Percentiles rank a stretch among this genome's conserved stretches.
phyloP scores from a whole-genome alignment of 1,139 yeast species.

The Martiniozyma asiatica region DNA sequence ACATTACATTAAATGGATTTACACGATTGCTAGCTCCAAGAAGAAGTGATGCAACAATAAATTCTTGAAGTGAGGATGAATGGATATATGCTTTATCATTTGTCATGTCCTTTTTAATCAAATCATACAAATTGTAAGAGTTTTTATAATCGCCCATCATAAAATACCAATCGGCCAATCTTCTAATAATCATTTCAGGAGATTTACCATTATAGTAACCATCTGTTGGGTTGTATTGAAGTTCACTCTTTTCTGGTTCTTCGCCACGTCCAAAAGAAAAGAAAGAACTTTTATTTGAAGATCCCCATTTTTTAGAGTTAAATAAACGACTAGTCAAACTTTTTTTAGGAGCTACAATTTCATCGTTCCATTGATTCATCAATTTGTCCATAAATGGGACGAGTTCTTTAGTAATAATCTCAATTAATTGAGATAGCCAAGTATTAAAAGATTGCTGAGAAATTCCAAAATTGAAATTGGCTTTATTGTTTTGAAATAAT shows the following conservation, averaged over 20 bases:
- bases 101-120: slow-evolving; percentile 66
- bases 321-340: slow-evolving; percentile 67
- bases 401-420: slow-evolving; percentile 43
- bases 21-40: slow-evolving; percentile 58
- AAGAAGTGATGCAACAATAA: slow-evolving; percentile 65
- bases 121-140: slow-evolving; percentile 76
- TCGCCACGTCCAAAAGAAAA: slow-evolving; percentile 20
- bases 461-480: no score
- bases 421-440: slow-evolving; percentile 35
- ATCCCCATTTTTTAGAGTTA: slow-evolving; percentile 39
- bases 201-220: slow-evolving; percentile 45
- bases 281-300: slow-evolving; percentile 18
- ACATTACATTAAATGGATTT: slow-evolving; percentile 14
- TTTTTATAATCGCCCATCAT: slow-evolving; percentile 80
- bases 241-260: slow-evolving; percentile 4
- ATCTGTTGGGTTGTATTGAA: slow-evolving; percentile 14
- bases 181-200: slow-evolving; percentile 66
- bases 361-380: slow-evolving; percentile 68
- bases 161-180: slow-evolving; percentile 85
- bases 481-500: no score
- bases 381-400: slow-evolving; percentile 74
- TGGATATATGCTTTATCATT: slow-evolving; percentile 76
- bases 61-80: slow-evolving; percentile 78
- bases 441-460: slow-evolving; percentile 26
- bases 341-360: slow-evolving; percentile 50